These are phyloP conservation scores for Sugiyamaella paludigena DNA, from an alignment of 1,139 yeast species.

Conservation along the genomic window DNA sequence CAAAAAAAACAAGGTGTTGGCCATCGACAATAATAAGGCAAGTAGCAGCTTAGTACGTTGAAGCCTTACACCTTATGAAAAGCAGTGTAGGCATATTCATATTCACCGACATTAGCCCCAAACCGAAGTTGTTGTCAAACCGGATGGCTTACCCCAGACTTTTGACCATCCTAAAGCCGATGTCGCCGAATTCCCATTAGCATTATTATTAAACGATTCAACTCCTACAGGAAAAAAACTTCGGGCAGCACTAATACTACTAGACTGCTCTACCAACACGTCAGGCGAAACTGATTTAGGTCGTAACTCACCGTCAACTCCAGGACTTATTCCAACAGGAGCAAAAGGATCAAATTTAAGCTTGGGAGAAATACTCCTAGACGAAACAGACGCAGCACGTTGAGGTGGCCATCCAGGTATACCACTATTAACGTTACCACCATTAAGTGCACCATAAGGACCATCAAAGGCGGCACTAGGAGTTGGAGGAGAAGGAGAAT, in stretches of 20 bases:
- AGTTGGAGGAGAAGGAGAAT: conserved; percentile 1
- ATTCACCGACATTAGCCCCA: conserved; percentile 14
- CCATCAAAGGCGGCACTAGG: neutral
- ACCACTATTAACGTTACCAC: neutral
- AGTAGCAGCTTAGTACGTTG: too few species aligned
- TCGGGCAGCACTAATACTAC: neutral
- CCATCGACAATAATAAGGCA: too few species aligned
- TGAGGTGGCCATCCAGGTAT: conserved; percentile 2
- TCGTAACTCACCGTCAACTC: neutral
- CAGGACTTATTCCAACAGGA: conserved; percentile 13
- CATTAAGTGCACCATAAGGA: neutral
- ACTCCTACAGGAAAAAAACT: neutral
- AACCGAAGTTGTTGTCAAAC: conserved; percentile 17
- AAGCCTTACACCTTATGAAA: too few species aligned
- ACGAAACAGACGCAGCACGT: conserved; percentile 6
- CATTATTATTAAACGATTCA: neutral
- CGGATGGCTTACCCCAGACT: conserved; percentile 21
- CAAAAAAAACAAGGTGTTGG: too few species aligned
- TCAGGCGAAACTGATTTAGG: conserved; percentile 11
- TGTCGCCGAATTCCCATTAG: neutral
- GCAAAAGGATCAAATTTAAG: conserved; percentile 23
- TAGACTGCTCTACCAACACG: neutral
- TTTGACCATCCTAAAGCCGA: conserved; percentile 20
- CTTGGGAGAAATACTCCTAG: conserved; percentile 17
- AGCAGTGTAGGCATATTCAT: too few species aligned